These are phyloP conservation scores for Colletotrichum nymphaeae DNA, from an alignment of 2,329 filamentous ascomycete species.

Conservation along the genomic window DNA sequence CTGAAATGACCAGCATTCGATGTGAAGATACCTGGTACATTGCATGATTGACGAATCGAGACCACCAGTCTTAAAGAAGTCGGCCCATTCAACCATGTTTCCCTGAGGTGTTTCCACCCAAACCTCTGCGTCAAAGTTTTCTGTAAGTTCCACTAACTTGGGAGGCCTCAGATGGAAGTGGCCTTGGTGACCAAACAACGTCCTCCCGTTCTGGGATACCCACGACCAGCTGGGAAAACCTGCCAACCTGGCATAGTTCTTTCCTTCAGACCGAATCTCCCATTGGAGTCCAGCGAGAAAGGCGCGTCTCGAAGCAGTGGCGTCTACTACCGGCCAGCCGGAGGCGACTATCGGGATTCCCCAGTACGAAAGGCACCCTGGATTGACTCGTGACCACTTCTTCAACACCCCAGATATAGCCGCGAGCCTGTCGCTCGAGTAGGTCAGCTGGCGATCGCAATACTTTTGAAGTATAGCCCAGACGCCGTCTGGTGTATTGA, in stretches of 20 bases:
- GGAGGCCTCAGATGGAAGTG: slow-evolving; percentile 2
- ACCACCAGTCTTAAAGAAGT: background rate
- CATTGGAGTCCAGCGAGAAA: slow-evolving; percentile 6
- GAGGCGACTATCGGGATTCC: slow-evolving; percentile 12
- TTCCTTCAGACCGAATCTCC: background rate
- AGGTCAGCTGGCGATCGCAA: background rate
- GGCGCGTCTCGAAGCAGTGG: background rate
- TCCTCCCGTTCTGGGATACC: background rate
- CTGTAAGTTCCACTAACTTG: background rate
- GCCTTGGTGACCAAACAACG: background rate
- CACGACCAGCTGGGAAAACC: slow-evolving; percentile 11
- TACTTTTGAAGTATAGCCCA: slow-evolving; percentile 6
- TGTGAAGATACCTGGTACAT: slow-evolving; percentile 1
- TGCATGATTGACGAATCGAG: background rate
- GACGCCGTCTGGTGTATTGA: slow-evolving; percentile 5
- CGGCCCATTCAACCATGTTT: background rate
- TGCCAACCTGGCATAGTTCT: background rate
- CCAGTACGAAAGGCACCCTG: slow-evolving; percentile 4
- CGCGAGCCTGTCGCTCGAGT: background rate
- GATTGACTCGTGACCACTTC: background rate
- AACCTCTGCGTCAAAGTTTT: background rate
- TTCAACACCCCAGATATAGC: slow-evolving; percentile 3
- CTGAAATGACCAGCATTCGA: slow-evolving; percentile 8
- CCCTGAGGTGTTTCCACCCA: background rate
- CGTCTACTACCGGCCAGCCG: background rate